Base-by-base conservation (phyloP, 805 yeast species). In the Ogataea pini region DNA sequence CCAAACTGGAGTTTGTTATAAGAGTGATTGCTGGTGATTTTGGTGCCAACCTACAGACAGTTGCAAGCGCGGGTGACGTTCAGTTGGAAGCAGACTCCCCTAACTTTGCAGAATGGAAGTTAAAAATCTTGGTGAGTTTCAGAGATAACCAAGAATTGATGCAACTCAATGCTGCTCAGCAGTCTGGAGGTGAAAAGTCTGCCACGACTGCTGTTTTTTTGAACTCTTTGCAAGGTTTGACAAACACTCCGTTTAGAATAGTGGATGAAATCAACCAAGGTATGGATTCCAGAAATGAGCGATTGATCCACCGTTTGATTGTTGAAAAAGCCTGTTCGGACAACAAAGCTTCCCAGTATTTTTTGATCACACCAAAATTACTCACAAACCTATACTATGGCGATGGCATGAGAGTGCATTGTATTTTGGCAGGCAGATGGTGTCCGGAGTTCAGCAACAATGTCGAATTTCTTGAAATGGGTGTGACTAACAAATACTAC, bases 211-310 rank as follows among this genome's bases (percentile, higher is more conserved):
- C 92, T 2, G 79, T 91, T 44, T 94, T 86, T 63, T 78, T 94
- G 62, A 87, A 94, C 75, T 84, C 98, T 1, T 72, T 94, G 53
- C 99, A 94, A 69, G 92, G 90, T 9, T 75, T 86, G 48, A 84
- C 97, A 0, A 77, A 78, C 24, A 89, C 97, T 0, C 98, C 99
- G 8, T 89, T 94, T 61, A 75, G 98, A 62, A 91, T 92, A 2
- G 97, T 94, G 7, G 99, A 94, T 69, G 99, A 94, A 72, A 95
- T 94, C 53, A 94, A 94, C 64, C 99, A 94, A 70, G 99, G 99
- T 56, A 91, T 94, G 98, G 99, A 94, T 69, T 86, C 95, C 10
- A 80, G 80, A 51, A 94, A 94, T 62, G 99, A 94, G 67, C 79
- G 91, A 52, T 75, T 80, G 70, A 91, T 94, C 2, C 97, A 92